phyloP scores from a whole-genome alignment of 208 protist species.

The Leishmania aethiopica region DNA sequence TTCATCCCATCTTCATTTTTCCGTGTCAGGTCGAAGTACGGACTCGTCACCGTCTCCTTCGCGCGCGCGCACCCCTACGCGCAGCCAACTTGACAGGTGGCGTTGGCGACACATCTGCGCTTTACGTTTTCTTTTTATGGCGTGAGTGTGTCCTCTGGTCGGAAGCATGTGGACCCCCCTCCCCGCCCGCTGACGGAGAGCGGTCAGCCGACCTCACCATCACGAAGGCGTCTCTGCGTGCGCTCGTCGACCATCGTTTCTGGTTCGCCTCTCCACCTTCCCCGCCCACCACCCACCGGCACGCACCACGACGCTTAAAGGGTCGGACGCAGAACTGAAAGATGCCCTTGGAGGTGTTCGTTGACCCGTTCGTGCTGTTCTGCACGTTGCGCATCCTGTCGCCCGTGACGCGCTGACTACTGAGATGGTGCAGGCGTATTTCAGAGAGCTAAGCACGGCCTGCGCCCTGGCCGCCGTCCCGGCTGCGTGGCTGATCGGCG shows the following conservation, averaged over 20 bases:
- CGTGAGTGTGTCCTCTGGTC: neutral
- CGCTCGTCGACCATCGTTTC: no score
- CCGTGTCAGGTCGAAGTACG: neutral
- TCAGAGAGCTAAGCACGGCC: conserved; percentile 58
- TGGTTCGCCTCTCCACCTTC: no score
- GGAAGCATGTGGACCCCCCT: neutral
- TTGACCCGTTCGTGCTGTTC: conserved; percentile 75
- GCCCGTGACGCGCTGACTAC: conserved; percentile 33
- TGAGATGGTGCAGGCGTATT: conserved; percentile 46
- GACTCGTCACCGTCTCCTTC: neutral
- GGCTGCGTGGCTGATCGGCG: conserved; percentile 37
- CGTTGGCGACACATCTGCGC: neutral
- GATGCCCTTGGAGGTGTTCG: conserved; percentile 50
- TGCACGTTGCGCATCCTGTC: conserved; percentile 51
- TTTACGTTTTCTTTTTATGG: neutral
- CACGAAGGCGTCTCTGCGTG: no score
- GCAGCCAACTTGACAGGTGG: neutral
- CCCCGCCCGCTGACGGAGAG: no score
- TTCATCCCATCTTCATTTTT: neutral
- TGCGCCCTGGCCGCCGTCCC: conserved; percentile 33
- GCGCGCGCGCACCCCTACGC: no score
- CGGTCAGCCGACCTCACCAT: no score
- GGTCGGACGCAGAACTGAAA: neutral
- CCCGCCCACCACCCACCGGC: no score
- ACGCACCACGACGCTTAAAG: no score